These are phyloP conservation scores for Solanum rostratum DNA, from an alignment of 257 asterid genomes.

Conservation along the genomic window DNA sequence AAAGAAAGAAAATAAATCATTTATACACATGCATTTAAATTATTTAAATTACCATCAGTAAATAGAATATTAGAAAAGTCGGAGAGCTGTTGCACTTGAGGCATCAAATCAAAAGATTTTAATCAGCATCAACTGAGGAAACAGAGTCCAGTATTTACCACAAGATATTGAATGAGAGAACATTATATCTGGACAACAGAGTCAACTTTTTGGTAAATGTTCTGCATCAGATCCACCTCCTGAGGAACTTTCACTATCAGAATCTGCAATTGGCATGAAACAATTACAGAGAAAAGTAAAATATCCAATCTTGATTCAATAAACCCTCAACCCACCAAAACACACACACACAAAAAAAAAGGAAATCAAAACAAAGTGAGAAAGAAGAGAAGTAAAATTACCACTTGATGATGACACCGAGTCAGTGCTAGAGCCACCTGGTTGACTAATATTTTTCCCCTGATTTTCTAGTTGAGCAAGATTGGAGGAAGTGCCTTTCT, in stretches of 20 bases:
- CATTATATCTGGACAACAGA: slow-evolving; percentile 24
- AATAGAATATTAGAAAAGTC: not conserved
- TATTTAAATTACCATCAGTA: not conserved
- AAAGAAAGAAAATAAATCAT: not conserved
- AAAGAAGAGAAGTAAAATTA: slow-evolving; percentile 5
- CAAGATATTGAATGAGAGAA: not conserved
- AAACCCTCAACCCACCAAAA: not conserved
- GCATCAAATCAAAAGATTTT: not conserved
- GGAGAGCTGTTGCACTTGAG: not conserved
- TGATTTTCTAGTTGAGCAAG: slow-evolving; percentile 35
- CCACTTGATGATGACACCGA: slow-evolving; percentile 68
- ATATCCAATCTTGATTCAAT: not conserved
- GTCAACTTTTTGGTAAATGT: slow-evolving; percentile 29
- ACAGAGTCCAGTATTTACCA: not conserved
- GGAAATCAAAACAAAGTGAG: not conserved
- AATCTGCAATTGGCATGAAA: slow-evolving; percentile 27
- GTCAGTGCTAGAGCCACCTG: slow-evolving; percentile 50
- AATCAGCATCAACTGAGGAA: not conserved
- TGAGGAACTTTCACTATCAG: slow-evolving; percentile 62
- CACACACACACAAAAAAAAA: not conserved
- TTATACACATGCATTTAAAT: not conserved
- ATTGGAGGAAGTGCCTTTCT: slow-evolving; percentile 25
- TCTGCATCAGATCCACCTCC: slow-evolving; percentile 56
- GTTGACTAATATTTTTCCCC: slow-evolving; percentile 23
- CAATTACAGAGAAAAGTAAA: not conserved